Evolutionary conservation across 148 eudicot species (phyloP).

Genomic region (Cornus florida): DNA sequence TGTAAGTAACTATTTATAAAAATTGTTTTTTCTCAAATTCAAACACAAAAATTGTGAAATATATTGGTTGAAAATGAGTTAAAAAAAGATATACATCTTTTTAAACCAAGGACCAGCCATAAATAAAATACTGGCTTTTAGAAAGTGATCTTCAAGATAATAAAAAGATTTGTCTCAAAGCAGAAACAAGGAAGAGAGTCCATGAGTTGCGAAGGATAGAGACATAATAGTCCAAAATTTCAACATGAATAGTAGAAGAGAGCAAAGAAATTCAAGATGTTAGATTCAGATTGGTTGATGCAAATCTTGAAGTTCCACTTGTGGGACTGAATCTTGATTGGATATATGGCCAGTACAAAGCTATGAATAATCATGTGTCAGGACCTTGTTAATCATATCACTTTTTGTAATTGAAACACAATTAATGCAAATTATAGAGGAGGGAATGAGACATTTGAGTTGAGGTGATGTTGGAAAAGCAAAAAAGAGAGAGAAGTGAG

Average conservation of each 20-base stretch:
- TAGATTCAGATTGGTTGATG: no score
- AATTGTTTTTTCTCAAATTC: no score
- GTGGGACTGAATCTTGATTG: neutral
- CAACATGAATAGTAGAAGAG: neutral
- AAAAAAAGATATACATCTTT: no score
- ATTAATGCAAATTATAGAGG: neutral
- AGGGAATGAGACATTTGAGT: neutral
- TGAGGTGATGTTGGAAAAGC: slow-evolving; percentile 13
- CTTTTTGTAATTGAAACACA: neutral
- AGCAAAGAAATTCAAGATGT: neutral
- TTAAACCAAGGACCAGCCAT: no score
- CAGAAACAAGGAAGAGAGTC: no score
- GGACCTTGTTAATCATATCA: neutral
- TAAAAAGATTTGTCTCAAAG: no score
- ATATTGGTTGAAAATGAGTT: no score
- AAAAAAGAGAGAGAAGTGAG: neutral
- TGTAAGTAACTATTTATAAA: no score
- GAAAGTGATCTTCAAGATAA: no score
- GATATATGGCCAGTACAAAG: neutral
- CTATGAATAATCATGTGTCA: neutral
- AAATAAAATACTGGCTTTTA: no score
- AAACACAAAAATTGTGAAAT: no score
- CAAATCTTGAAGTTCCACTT: slow-evolving; percentile 1
- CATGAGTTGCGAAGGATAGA: neutral
- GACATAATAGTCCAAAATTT: neutral